Base-by-base conservation (phyloP, 1,284 basidiomycete genomes). In the Hortiboletus rubellus region DNA sequence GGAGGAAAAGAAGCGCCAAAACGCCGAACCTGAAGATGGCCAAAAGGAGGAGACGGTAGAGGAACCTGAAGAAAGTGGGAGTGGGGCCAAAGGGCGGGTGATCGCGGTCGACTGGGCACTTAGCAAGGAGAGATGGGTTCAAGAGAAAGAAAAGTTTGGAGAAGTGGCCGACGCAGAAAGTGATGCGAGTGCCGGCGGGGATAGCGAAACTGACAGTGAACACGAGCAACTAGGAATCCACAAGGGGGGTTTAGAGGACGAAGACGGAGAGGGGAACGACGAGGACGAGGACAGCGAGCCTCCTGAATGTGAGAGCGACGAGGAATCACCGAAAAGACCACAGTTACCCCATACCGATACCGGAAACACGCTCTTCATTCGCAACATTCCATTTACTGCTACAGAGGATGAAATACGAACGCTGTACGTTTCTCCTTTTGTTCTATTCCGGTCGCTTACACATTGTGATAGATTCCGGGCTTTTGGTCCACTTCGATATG, bases 71-170 rank as follows among this genome's bases (percentile, higher is more conserved):
- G 74, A 74, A 53, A 74, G 71, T 0, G 50, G 22, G 15, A 38
- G 22, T 43, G 14, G 76, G 67, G n/a, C 71, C 64, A 46, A 72
- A 48, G 87, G 85, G 63, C 79, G 95, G 49, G 78, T 85, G 17
- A 91, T 98, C 27, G 94, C 95, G 7, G 96, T 99, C 37, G 96
- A 98, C 76, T 98, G 95, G 94, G 95, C 95, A 7, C 74, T 98
- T 67, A 93, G 92, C 71, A 97, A 98, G 76, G 90, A 92, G 55
- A 91, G 90, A 72, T 98, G 92, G 91, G 83, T 94, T 70, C 86
- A 91, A 67, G 89, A 87, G 72, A 87, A 84, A 74, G 84, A 78
- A 60, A 84, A 77, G 73, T 71, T 81, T 52, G 77, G 79, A 44
- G 77, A 73, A 34, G 73, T 66, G 12, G 72, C 67, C 36, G 70